Evolutionary conservation across 257 asterid species (phyloP).

Genomic region (Fraxinus anomala): DNA sequence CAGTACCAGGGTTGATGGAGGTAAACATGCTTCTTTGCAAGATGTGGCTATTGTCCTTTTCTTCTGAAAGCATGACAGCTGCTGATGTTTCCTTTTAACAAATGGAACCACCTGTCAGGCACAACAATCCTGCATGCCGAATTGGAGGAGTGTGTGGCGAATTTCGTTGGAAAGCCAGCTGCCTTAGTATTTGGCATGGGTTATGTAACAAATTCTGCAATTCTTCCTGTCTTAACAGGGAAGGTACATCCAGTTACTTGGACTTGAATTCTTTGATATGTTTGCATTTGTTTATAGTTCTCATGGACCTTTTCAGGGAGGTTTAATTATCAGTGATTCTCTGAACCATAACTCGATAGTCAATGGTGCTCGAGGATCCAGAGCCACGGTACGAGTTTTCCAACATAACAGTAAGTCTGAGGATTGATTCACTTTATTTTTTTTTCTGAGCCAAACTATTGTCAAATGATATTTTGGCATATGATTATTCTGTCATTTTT

Average conservation of each 20-base stretch:
- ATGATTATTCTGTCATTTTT: conserved; percentile 28
- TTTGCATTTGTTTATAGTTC: conserved; percentile 18
- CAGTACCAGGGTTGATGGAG: conserved; percentile 95
- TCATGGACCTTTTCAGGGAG: conserved; percentile 59
- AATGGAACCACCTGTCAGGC: conserved; percentile 48
- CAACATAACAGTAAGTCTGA: conserved; percentile 85
- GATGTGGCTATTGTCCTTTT: not conserved
- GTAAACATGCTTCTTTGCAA: conserved; percentile 40
- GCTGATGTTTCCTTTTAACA: conserved; percentile 15
- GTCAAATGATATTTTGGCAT: conserved; percentile 12
- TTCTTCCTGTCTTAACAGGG: conserved; percentile 82
- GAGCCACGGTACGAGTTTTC: conserved; percentile 92
- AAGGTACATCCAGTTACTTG: conserved; percentile 56
- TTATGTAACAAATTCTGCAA: conserved; percentile 90
- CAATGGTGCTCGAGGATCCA: conserved; percentile 98
- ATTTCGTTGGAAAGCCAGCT: conserved; percentile 89
- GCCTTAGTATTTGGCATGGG: conserved; percentile 98
- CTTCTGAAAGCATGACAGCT: conserved; percentile 11
- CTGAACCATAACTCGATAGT: conserved; percentile 96
- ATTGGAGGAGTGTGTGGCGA: conserved; percentile 87
- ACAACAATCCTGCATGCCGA: conserved; percentile 78
- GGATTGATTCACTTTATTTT: conserved; percentile 13
- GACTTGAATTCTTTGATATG: conserved; percentile 12
- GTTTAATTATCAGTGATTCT: conserved; percentile 93
- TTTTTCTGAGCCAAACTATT: not conserved